Evolutionary conservation across 2,329 filamentous ascomycete genomes (phyloP), one percentile per base, ranked within the genome.

Genomic region (Ophiostoma perfectum): DNA sequence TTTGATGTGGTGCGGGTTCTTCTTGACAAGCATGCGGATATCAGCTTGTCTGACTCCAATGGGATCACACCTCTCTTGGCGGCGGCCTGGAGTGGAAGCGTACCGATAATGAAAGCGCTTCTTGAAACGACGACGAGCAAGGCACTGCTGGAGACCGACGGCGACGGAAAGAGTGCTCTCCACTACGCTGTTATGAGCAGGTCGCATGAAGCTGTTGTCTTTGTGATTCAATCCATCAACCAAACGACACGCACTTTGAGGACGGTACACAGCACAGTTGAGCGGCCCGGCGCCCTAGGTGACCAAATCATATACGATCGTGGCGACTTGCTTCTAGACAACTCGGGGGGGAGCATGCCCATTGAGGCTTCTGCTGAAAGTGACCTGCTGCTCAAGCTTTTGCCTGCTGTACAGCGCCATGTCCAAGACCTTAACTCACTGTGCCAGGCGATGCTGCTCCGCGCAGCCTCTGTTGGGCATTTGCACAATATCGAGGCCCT

Each of bases 141-240:
- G 38, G 36, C 58, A 18, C 58, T 62, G 36, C 14, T 39, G 2
- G 58, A 62, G 41, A 16, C 58, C 36, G 58, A 62, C 38, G 8
- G 41, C 4, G 8, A 39, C 2, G 58, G 58, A 11, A 62, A 39
- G 2, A 62, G 41, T 41, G 36, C 58, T 12, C 38, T 62, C 3
- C 58, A 62, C 14, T 42, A 62, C 36, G 58, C 58, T 62, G 58
- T 41, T 1, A 39, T 62, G 58, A 62, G 58, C 58, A 62, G n/a
- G 5, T 62, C 58, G 1, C 16, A 62, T 16, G 36, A 62, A 62
- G 58, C 58, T n/a, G 36, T 62, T n/a, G 36, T 62, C 6, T 62
- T 62, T 62, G 58, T 62, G 5, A 16, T 62, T 2, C 58, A 62
- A 38, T n/a, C 12, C 36, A 62, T 62, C 4, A n/a, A 16, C 7